Percentiles rank a stretch among this genome's conserved stretches.
Conservation (phyloP, 2,329 filamentous ascomycete genomes). For the Nigrospora sphaerica region DNA sequence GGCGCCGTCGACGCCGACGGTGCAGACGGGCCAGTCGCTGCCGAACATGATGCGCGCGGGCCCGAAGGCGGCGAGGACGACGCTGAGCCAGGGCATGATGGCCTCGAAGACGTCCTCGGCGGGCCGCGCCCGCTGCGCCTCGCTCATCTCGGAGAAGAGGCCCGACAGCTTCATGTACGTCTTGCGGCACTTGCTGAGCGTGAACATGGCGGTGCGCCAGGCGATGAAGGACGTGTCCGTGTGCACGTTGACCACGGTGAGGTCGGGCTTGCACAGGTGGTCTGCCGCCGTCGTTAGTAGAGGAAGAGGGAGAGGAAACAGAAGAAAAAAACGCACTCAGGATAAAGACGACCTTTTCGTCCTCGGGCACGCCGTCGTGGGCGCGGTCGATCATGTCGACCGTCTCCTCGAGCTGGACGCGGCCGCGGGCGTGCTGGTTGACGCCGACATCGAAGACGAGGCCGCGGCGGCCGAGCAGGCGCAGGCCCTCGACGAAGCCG, state of each 20-base stretch:
- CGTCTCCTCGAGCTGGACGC: slow-evolving; percentile 65
- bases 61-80: slow-evolving; percentile 67
- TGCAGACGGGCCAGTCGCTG: slow-evolving; percentile 91
- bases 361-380: slow-evolving; percentile 52
- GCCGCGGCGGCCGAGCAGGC: slow-evolving; percentile 54
- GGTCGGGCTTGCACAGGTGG: slow-evolving; percentile 83
- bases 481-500: slow-evolving; percentile 58
- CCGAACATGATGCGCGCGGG: slow-evolving; percentile 76
- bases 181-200: slow-evolving; percentile 54
- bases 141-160: slow-evolving; percentile 70
- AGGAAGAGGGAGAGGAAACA: neutral
- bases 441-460: slow-evolving; percentile 78
- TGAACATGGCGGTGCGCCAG: slow-evolving; percentile 64
- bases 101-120: slow-evolving; percentile 53
- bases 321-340: slow-evolving; percentile 49
- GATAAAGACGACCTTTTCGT: slow-evolving; percentile 58
- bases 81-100: slow-evolving; percentile 64
- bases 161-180: slow-evolving; percentile 94
- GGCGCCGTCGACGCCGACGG: slow-evolving; percentile 49
- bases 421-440: slow-evolving; percentile 70
- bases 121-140: slow-evolving; percentile 38
- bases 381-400: slow-evolving; percentile 63
- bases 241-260: slow-evolving; percentile 52
- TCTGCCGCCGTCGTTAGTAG: slow-evolving; percentile 41
- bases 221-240: slow-evolving; percentile 53